Conservation (phyloP, 2,329 filamentous ascomycete genomes). For the Eurotiales sp. region DNA sequence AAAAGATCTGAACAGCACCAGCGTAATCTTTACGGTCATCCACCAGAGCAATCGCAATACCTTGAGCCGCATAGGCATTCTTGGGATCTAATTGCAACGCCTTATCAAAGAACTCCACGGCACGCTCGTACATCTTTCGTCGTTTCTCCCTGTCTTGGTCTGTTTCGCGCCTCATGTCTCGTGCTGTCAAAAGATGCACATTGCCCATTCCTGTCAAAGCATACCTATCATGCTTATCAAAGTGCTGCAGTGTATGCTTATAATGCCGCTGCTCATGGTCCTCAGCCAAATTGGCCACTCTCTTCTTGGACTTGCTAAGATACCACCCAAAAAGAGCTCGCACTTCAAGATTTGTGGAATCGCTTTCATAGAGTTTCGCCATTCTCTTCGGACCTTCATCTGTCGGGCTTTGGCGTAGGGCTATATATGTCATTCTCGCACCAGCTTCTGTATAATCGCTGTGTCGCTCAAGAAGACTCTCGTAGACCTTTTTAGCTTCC, state of each 20-base stretch:
- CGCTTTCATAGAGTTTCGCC: constrained; percentile 77
- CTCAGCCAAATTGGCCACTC: constrained; percentile 73
- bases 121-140: constrained; percentile 79
- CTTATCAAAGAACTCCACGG: constrained; percentile 98
- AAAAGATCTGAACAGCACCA: constrained; percentile 78
- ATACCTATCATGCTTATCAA: constrained; percentile 98
- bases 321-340: constrained; percentile 95
- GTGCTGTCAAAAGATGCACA: constrained; percentile 77
- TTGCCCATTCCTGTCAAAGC: constrained; percentile 97
- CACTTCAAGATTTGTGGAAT: constrained; percentile 83
- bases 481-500: constrained; percentile 83
- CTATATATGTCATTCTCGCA: constrained; percentile 84
- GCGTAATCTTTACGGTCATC: constrained; percentile 91
- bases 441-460: constrained; percentile 89
- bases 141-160: constrained; percentile 90
- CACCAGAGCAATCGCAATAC: constrained; percentile 86
- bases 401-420: constrained; percentile 72
- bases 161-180: constrained; percentile 89
- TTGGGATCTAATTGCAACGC: constrained; percentile 89
- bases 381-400: constrained; percentile 86
- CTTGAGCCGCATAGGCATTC: constrained; percentile 95
- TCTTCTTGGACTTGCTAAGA: constrained; percentile 81
- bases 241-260: constrained; percentile 90
- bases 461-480: constrained; percentile 78
- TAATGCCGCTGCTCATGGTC: constrained; percentile 91